phyloP scores from a whole-genome alignment of 441 rosid genomes.

The Pelargonium myrrhifolium region DNA sequence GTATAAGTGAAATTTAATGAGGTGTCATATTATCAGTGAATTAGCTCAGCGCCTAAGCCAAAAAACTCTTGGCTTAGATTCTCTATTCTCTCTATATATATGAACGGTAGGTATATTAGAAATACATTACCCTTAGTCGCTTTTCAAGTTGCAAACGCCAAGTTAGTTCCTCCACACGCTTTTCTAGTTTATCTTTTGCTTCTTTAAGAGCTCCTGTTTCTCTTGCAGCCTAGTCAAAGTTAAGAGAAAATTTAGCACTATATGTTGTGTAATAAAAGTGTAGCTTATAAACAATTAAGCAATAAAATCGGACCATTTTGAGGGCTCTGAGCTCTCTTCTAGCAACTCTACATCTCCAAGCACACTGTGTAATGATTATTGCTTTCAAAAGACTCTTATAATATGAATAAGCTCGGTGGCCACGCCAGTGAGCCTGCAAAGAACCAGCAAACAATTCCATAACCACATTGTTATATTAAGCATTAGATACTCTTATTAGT shows the following conservation, averaged over 20 bases:
- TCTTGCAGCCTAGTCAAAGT: constrained; percentile 70
- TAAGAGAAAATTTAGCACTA: constrained; percentile 18
- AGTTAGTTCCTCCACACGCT: constrained; percentile 97
- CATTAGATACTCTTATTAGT: background rate
- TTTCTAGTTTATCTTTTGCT: constrained; percentile 94
- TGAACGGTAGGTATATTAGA: background rate
- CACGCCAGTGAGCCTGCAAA: constrained; percentile 71
- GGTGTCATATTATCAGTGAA: no score
- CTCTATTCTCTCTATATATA: no score
- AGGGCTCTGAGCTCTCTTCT: constrained; percentile 85
- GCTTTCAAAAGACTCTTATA: constrained; percentile 82
- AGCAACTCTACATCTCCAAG: constrained; percentile 94
- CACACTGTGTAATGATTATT: constrained; percentile 74
- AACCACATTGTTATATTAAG: background rate
- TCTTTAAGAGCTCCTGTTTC: constrained; percentile 99
- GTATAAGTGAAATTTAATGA: no score
- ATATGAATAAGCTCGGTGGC: constrained; percentile 55
- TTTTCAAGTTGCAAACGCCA: constrained; percentile 97
- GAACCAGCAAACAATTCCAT: constrained; percentile 17
- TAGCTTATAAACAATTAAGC: constrained; percentile 3
- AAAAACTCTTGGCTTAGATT: no score
- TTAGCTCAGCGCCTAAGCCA: no score
- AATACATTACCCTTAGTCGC: constrained; percentile 68
- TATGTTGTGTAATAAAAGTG: background rate
- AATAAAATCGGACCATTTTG: constrained; percentile 62